phyloP scores from a whole-genome alignment of 306 rosid genomes.

The Lathyrus aphaca region DNA sequence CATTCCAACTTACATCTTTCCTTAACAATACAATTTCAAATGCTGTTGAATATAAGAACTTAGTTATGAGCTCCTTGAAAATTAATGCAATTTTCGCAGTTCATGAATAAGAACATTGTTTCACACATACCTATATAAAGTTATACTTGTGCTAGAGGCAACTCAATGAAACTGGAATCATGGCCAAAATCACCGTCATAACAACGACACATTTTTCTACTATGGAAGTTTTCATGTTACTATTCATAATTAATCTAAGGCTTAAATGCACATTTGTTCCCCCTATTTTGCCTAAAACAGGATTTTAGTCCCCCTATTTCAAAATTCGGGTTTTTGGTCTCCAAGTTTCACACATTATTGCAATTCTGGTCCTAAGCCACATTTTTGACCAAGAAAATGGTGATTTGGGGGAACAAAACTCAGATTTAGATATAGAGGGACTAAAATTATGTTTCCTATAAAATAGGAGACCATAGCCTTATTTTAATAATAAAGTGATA shows the following conservation, averaged over 20 bases:
- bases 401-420: background rate
- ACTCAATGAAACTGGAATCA: conserved; percentile 17
- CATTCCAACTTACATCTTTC: conserved; percentile 16
- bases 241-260: conserved; percentile 7
- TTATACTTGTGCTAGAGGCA: conserved; percentile 5
- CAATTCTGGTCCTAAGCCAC: background rate
- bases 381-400: background rate
- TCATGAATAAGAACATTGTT: conserved; percentile 2
- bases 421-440: too few relatives aligned
- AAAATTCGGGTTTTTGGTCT: background rate
- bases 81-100: background rate
- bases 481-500: background rate
- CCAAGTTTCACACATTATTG: background rate
- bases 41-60: conserved; percentile 17
- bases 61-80: conserved; percentile 2
- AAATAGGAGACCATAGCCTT: too few relatives aligned
- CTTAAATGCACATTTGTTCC: background rate
- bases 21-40: conserved; percentile 10
- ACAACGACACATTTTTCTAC: conserved; percentile 16
- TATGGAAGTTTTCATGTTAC: conserved; percentile 5
- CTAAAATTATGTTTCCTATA: too few relatives aligned
- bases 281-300: background rate
- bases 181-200: conserved; percentile 1
- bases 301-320: background rate
- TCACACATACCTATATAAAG: conserved; percentile 5